Evolutionary conservation across 2,329 filamentous ascomycete genomes (phyloP), one percentile per base, ranked within the genome.

Genomic region (Endothia cerciana): DNA sequence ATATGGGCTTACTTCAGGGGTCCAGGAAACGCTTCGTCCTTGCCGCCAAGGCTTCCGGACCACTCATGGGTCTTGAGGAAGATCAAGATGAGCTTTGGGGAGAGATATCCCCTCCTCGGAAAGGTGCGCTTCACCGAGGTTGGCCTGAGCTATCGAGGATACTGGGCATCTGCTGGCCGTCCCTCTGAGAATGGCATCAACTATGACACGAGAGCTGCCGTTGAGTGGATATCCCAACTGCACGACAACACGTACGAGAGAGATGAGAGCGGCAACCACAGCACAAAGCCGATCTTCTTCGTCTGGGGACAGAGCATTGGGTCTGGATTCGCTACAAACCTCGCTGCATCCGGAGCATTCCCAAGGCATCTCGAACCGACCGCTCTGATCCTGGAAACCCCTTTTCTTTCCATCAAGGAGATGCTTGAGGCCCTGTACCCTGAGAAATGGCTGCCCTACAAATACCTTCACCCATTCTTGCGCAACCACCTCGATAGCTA

Each of bases 271-370:
- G 61, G 61, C 40, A 28, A 60, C 62, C 62, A 53, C 65, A 70
- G 60, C 65, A 75, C 45, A 58, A 74, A 70, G 57, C 76, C 79
- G 19, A 72, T 78, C 8, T 67, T 92, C 1, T 72, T 93, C 0
- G 77, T 94, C 13, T 94, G 91, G 91, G 91, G 91, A 0, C 91
- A 94, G 75, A 92, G 89, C 69, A 87, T 94, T 63, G 91, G 92
- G 1, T 86, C 88, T 33, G 91, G 89, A 1, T 85, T 94, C 51
- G 90, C 89, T 15, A 88, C 87, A 19, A 87, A 85, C 60, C 82
- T 89, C 2, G 83, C 86, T 17, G 82, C 81, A 7, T 73, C 75
- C 51, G 64, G 78, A 72, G 57, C 71, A 38, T 71, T 78, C 49
- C 76, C 77, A 3, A 63, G 79, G 2, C 80, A 76, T 68, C 79